These are phyloP conservation scores for Capsicum pubescens DNA, from an alignment of 257 asterid species.

Conservation along the genomic window DNA sequence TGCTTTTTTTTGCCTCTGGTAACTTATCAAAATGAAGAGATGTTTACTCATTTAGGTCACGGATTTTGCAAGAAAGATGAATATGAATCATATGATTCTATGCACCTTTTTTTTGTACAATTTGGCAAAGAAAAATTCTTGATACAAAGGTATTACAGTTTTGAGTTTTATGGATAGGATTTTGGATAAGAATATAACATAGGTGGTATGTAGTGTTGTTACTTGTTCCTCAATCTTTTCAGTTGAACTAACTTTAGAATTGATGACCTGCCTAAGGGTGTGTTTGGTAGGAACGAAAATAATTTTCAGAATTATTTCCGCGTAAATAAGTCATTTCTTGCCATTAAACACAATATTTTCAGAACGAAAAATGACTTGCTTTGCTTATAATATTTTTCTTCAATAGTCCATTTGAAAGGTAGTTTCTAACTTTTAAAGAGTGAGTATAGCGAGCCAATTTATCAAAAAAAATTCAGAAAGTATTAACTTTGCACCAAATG, in stretches of 20 bases:
- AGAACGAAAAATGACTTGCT: background rate
- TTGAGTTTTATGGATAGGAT: slow-evolving; percentile 12
- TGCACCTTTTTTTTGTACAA: background rate
- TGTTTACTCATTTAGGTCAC: slow-evolving; percentile 49
- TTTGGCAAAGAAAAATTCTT: slow-evolving; percentile 17
- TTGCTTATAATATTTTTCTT: background rate
- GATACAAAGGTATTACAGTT: background rate
- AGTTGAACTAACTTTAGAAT: background rate
- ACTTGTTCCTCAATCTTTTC: background rate
- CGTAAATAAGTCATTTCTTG: background rate
- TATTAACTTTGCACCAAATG: no score
- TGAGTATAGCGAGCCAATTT: no score
- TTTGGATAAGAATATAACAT: slow-evolving; percentile 34
- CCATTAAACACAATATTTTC: background rate
- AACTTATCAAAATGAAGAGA: background rate
- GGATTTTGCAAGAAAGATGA: slow-evolving; percentile 38
- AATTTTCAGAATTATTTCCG: background rate
- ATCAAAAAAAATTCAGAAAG: no score
- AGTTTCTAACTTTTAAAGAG: no score
- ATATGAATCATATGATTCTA: slow-evolving; percentile 50
- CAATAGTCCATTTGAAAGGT: background rate
- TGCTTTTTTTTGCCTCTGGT: slow-evolving; percentile 17
- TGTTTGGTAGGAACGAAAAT: background rate
- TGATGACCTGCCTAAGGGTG: background rate
- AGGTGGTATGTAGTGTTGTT: slow-evolving; percentile 19